Conservation (phyloP, 2,329 filamentous ascomycete species). For the Cladophialophora psammophila region DNA sequence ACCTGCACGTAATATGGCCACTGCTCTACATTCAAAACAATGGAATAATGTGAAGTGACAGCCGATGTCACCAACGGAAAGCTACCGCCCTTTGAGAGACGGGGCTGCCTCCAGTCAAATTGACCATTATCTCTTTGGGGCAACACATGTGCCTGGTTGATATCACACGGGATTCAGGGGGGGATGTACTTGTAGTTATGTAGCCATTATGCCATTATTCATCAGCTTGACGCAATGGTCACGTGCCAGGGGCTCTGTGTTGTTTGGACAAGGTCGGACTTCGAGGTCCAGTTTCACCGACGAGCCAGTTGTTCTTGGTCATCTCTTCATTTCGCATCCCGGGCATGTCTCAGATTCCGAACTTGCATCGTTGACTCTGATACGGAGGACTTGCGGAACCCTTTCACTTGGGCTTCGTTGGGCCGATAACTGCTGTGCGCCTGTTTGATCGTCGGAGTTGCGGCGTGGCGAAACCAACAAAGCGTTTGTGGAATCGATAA, state of each 20-base stretch:
- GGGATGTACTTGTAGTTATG: too few species aligned
- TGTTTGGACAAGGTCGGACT: constrained; percentile 1
- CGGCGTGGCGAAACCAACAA: background rate
- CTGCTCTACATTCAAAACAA: too few species aligned
- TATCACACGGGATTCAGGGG: background rate
- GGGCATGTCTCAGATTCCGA: constrained; percentile 12
- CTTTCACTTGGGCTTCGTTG: background rate
- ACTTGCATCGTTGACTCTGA: constrained; percentile 5
- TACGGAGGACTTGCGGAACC: background rate
- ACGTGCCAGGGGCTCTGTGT: constrained; percentile 8
- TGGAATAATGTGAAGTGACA: too few species aligned
- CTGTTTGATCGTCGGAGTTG: constrained; percentile 19
- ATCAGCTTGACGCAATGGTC: background rate
- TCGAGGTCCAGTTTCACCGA: constrained; percentile 11
- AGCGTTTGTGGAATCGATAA: constrained; percentile 6
- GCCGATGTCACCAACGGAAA: too few species aligned
- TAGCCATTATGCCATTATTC: background rate
- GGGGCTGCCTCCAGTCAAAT: background rate
- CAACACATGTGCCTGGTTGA: background rate
- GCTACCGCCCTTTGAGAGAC: too few species aligned
- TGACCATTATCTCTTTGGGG: background rate
- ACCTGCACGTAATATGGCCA: too few species aligned
- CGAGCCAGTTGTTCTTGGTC: background rate
- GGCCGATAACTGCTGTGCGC: background rate
- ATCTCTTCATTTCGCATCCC: constrained; percentile 5